phyloP scores from a whole-genome alignment of 2,329 filamentous ascomycete species.

The Exophiala calicioides region DNA sequence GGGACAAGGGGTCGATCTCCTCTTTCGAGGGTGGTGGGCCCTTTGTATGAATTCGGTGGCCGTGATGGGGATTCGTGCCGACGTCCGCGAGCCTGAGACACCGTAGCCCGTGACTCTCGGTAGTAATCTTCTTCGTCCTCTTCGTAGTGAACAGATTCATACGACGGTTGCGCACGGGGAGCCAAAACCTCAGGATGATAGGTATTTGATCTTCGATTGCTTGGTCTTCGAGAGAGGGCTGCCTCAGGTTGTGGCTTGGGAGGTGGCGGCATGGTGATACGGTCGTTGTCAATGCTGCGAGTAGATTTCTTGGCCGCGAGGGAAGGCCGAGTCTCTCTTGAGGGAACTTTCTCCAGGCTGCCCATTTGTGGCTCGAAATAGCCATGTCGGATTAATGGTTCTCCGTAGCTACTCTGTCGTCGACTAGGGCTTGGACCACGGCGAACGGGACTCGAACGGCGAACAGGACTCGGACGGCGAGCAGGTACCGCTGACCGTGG shows the following conservation, averaged over 20 bases:
- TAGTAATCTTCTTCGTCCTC: constrained; percentile 17
- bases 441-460: constrained; percentile 7
- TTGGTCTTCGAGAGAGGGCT: constrained; percentile 17
- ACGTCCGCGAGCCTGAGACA: constrained; percentile 11
- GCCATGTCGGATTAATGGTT: constrained; percentile 22
- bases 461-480: constrained; percentile 19
- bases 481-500: constrained; percentile 17
- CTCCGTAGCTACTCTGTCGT: constrained; percentile 17
- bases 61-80: constrained; percentile 25
- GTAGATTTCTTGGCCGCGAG: constrained; percentile 18
- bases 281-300: constrained; percentile 24
- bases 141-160: constrained; percentile 17
- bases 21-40: constrained; percentile 8
- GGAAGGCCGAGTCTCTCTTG: constrained; percentile 17
- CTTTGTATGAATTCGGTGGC: constrained; percentile 25
- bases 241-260: constrained; percentile 19
- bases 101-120: constrained; percentile 13
- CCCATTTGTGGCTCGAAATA: constrained; percentile 6
- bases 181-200: constrained; percentile 19
- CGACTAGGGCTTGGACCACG: constrained; percentile 20
- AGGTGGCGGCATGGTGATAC: constrained; percentile 27
- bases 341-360: constrained; percentile 11
- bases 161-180: constrained; percentile 9
- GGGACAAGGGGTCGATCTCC: constrained; percentile 21
- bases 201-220: constrained; percentile 23